A percentile compares a stretch with the other conserved stretches of the same genome.
phyloP scores from a whole-genome alignment of 768 basidiomycete species.

The Leccinum pellstonianum region DNA sequence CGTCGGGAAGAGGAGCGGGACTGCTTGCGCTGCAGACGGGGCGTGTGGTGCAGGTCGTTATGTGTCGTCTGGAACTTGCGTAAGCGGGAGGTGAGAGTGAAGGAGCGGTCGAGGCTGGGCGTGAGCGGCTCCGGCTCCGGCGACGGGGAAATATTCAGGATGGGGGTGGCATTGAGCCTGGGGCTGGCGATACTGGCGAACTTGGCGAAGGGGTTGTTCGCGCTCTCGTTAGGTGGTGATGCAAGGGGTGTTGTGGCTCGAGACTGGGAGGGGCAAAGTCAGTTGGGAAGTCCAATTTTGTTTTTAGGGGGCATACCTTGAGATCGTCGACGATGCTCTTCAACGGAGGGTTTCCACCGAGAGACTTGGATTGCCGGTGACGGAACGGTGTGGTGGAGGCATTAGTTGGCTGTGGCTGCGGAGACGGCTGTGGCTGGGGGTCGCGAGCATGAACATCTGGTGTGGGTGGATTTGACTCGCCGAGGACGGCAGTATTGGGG shows the following conservation, averaged over 20 bases:
- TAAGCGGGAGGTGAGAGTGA: conserved; percentile 24
- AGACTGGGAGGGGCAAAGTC: conserved; percentile 20
- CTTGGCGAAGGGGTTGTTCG: conserved; percentile 63
- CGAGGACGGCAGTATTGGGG: conserved; percentile 67
- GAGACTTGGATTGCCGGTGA: conserved; percentile 20
- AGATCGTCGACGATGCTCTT: conserved; percentile 81
- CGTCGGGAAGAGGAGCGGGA: conserved; percentile 55
- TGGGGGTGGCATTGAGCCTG: conserved; percentile 12
- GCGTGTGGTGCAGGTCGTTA: conserved; percentile 36
- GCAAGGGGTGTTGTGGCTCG: conserved; percentile 44
- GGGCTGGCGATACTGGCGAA: conserved; percentile 38
- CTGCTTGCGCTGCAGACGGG: conserved; percentile 49
- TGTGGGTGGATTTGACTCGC: conserved; percentile 51
- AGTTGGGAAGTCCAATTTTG: background rate
- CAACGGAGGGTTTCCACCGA: conserved; percentile 37
- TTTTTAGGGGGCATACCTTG: conserved; percentile 42
- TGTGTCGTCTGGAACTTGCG: conserved; percentile 54
- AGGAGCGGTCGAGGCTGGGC: conserved; percentile 26
- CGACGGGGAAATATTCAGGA: background rate
- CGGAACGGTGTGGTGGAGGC: conserved; percentile 14
- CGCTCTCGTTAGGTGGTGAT: conserved; percentile 44
- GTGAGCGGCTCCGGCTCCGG: background rate
- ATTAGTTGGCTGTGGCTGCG: background rate
- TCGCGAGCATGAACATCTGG: conserved; percentile 38
- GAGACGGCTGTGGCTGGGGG: conserved; percentile 11